Base-by-base conservation (phyloP, 2,329 filamentous ascomycete genomes). In the Verticillium klebahnii region DNA sequence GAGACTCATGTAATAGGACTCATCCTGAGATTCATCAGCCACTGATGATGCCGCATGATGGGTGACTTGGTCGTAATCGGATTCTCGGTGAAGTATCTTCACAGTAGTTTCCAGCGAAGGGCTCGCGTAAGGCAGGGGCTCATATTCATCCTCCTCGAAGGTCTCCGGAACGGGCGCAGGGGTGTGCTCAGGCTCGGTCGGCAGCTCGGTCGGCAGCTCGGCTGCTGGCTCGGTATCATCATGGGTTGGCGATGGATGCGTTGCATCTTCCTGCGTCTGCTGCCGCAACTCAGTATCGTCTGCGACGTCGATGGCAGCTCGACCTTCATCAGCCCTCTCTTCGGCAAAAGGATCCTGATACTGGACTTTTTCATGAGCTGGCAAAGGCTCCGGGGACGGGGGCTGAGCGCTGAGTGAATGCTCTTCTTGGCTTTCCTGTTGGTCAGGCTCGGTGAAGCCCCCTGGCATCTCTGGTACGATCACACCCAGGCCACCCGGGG, bases 281-380 rank as follows among this genome's bases (percentile, higher is more conserved):
- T 5, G 32, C 31, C 17, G 55, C 29, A 57, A 67, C 6, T 70
- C 66, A n/a, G 73, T 64, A 65, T 79, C 77, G 39, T 79, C 68
- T 5, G 77, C 75, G 63, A 78, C 74, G 29, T 77, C 72, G 62
- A 78, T 77, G 14, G 77, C 77, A 17, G 73, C 71, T 25, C 72
- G 68, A 37, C 78, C 77, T 40, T 74, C 74, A 32, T 61, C 67
- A 2, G 62, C 58, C 34, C 66, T 63, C 37, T 81, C 79, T 36
- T 84, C 80, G 7, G 80, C 78, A 60, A 84, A 85, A 0, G 81
- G 80, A 63, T 80, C 82, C 60, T 78, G 78, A 66, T 85, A 84
- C 57, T 81, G 78, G 9, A 74, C 70, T 64, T 73, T 76, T 34
- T 70, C 67, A 57, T 69, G 69, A 25, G 65, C 64, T 23, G 69